These are phyloP conservation scores for Lichtheimia ramosa DNA, from an alignment of 371 early-diverging fungal species.

Conservation along the genomic window DNA sequence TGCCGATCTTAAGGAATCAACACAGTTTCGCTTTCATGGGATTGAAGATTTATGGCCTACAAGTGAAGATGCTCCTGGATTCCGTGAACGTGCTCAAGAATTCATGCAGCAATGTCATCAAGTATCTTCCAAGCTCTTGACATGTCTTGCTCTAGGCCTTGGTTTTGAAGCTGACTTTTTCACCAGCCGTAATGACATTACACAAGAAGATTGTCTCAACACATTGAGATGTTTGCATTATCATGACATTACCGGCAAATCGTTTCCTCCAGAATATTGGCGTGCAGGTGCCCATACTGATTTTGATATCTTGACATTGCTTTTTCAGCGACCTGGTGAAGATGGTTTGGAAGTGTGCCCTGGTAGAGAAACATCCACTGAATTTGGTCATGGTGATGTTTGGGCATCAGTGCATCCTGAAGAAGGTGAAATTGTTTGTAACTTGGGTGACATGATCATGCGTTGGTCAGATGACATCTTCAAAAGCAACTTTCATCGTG, in stretches of 20 bases:
- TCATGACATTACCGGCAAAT: constrained; percentile 31
- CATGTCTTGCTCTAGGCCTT: constrained; percentile 29
- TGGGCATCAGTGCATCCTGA: constrained; percentile 30
- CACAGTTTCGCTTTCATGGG: constrained; percentile 31
- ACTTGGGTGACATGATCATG: constrained; percentile 41
- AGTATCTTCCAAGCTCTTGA: constrained; percentile 26
- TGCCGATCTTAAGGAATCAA: constrained; percentile 36
- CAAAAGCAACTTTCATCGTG: constrained; percentile 35
- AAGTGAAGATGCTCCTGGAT: constrained; percentile 27
- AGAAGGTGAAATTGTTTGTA: constrained; percentile 37
- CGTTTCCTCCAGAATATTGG: constrained; percentile 36
- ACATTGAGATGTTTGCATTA: constrained; percentile 33
- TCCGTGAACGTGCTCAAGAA: constrained; percentile 15
- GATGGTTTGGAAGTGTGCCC: constrained; percentile 34
- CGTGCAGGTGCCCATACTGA: constrained; percentile 41
- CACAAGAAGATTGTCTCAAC: constrained; percentile 25
- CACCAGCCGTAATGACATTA: constrained; percentile 25
- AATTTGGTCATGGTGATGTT: constrained; percentile 29
- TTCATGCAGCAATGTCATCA: constrained; percentile 34
- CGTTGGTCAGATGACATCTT: constrained; percentile 32
- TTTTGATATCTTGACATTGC: constrained; percentile 30
- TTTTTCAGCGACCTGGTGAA: constrained; percentile 30
- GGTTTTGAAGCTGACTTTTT: constrained; percentile 33
- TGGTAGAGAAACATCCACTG: constrained; percentile 30
- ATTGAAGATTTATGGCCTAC: constrained; percentile 35